Evolutionary conservation across 1,284 basidiomycete species (phyloP), one percentile per base, ranked within the genome.

Genomic region (Inonotus hispidus): DNA sequence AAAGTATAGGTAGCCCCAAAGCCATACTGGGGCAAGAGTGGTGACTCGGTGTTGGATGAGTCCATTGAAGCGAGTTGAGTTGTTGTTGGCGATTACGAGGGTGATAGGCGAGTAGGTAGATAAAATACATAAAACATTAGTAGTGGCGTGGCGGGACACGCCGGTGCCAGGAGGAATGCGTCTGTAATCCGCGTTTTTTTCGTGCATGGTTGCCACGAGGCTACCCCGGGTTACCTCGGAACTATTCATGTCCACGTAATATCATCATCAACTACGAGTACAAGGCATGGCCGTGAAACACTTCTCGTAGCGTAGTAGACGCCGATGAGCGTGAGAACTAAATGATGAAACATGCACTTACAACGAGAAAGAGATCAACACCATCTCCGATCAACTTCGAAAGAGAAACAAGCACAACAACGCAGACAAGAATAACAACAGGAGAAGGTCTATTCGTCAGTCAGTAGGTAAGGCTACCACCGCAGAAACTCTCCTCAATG

Each of bases 11-110:
- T 82, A 47, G 80, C 69, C 45, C 82, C 80, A 68, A 89, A 89
- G 62, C 88, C 88, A 67, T 86, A 84, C 69, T 89, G 88, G 57
- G 88, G 88, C 55, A 89, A 76, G 39, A 70, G 68, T 11, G 45
- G 11, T 19, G 56, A 27, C 55, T 45, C 43, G 32, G 53, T n/a
- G 21, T 16, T 39, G 5, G 35, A 38, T 37, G 53, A 14, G 14
- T 54, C 53, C 35, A 39, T 41, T 25, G 50, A 21, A 25, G 6
- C 23, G 3, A 13, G 19, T 4, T 19, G 2, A 27, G 50, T 52
- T 27, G 32, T 8, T 19, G 38, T 29, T 39, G 27, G 41, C 43
- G 56, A 49, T 19, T 46, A 57, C 3, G 56, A 49, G 8, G 56
- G 45, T 37, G 41, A 37, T 29, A 25, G 16, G 43, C 21, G 32